phyloP scores from a whole-genome alignment of 345 rosid genomes.

The Gossypium rotundifolium region DNA sequence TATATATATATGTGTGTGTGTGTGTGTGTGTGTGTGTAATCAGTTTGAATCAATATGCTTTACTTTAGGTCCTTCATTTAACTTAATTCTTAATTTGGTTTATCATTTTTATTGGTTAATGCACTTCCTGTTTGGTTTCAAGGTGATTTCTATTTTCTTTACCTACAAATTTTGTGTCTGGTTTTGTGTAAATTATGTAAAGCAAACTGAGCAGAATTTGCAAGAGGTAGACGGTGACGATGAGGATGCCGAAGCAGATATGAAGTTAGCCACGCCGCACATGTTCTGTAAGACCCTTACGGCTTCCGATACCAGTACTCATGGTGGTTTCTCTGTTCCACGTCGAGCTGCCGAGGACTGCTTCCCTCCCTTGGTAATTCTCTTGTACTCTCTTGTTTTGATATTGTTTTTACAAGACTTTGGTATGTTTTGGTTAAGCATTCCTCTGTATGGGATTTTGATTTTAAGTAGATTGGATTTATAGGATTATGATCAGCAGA shows the following conservation, averaged over 20 bases:
- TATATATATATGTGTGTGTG: background rate
- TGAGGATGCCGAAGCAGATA: conserved; percentile 53
- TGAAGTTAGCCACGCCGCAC: conserved; percentile 72
- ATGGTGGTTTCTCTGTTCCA: conserved; percentile 98
- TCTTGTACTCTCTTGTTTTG: background rate
- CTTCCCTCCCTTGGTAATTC: conserved; percentile 89
- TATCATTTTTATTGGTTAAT: background rate
- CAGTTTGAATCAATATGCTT: background rate
- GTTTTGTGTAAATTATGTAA: background rate
- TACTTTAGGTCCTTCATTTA: background rate
- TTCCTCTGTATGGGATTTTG: background rate
- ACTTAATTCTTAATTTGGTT: background rate
- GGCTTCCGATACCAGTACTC: conserved; percentile 99
- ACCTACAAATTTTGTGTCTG: background rate
- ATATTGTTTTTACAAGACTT: background rate
- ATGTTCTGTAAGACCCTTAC: conserved; percentile 99
- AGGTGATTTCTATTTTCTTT: background rate
- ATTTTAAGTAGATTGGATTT: conserved; percentile 13
- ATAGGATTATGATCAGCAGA: conserved; percentile 86
- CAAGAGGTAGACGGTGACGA: conserved; percentile 58
- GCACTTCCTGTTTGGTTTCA: background rate
- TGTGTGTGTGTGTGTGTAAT: too few relatives aligned
- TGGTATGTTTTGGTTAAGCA: background rate
- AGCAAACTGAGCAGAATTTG: conserved; percentile 55
- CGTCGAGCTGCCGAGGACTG: conserved; percentile 99